phyloP scores from a whole-genome alignment of 495 filamentous ascomycete genomes.

The Daldinia grandis region DNA sequence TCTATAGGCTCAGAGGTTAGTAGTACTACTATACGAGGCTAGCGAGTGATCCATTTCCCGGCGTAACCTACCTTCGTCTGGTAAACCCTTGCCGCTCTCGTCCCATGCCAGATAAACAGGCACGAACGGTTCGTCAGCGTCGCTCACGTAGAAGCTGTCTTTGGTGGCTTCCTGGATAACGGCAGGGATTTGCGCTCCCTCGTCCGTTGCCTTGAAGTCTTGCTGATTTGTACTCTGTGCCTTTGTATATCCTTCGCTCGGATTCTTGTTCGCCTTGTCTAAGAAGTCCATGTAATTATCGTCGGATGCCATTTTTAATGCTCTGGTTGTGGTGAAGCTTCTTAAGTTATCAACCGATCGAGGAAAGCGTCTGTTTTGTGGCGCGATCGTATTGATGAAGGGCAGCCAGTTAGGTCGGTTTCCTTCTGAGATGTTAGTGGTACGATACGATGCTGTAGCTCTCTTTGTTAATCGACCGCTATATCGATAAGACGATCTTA shows the following conservation, averaged over 20 bases:
- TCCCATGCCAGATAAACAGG: slow-evolving; percentile 73
- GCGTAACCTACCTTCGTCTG: slow-evolving; percentile 65
- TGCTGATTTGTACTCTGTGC: slow-evolving; percentile 32
- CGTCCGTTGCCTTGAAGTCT: slow-evolving; percentile 61
- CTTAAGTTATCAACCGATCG: neutral
- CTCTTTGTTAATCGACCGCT: neutral
- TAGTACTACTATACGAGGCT: neutral
- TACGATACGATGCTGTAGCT: neutral
- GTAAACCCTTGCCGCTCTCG: slow-evolving; percentile 62
- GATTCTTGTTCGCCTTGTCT: slow-evolving; percentile 81
- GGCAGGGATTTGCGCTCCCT: slow-evolving; percentile 62
- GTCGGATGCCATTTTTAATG: slow-evolving; percentile 73
- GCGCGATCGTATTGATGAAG: neutral
- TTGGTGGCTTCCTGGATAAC: slow-evolving; percentile 60
- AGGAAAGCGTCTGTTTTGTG: slow-evolving; percentile 17
- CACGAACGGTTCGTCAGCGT: slow-evolving; percentile 86
- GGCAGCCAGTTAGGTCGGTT: neutral
- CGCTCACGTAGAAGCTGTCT: slow-evolving; percentile 75
- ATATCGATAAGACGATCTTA: slow-evolving; percentile 12
- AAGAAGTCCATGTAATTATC: slow-evolving; percentile 82
- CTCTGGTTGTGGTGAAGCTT: slow-evolving; percentile 32
- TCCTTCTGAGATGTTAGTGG: slow-evolving; percentile 2
- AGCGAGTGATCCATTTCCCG: neutral
- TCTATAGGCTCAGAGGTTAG: slow-evolving; percentile 47
- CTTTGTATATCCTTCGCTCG: slow-evolving; percentile 54